phyloP scores from a whole-genome alignment of 1,139 yeast genomes.

The Debaryomycetaceae sp. region DNA sequence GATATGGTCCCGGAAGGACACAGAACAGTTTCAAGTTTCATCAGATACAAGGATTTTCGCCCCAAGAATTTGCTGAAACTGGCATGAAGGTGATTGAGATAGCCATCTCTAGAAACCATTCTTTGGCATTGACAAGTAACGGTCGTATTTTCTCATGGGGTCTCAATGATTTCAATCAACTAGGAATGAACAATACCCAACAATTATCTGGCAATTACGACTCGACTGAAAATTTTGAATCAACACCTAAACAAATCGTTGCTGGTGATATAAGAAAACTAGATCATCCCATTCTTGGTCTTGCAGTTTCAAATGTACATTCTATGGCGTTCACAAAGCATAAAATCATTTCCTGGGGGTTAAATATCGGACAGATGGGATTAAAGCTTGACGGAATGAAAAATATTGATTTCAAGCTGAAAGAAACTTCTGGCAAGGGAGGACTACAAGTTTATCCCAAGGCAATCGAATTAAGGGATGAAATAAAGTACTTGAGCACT shows the following conservation, averaged over 20 bases:
- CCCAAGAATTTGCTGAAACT: constrained; percentile 5
- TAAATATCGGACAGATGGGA: constrained; percentile 87
- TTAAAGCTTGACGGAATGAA: constrained; percentile 20
- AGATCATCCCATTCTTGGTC: constrained; percentile 38
- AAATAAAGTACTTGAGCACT: constrained; percentile 57
- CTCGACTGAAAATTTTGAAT: constrained; percentile 34
- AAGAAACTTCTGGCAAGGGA: constrained; percentile 31
- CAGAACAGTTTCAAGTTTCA: constrained; percentile 37
- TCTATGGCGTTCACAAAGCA: constrained; percentile 58
- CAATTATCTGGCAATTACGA: constrained; percentile 15
- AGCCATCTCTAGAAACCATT: constrained; percentile 64
- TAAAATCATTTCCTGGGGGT: constrained; percentile 70
- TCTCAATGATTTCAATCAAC: constrained; percentile 58
- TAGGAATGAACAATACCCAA: constrained; percentile 49
- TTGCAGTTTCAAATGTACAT: constrained; percentile 70
- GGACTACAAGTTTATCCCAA: constrained; percentile 40
- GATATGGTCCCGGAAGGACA: constrained; percentile 42
- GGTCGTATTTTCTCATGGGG: constrained; percentile 78
- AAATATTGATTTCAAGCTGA: constrained; percentile 22
- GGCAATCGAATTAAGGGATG: constrained; percentile 42
- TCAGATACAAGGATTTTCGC: constrained; percentile 24
- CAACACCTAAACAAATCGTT: constrained; percentile 47
- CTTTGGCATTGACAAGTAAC: constrained; percentile 47
- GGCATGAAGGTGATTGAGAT: constrained; percentile 30
- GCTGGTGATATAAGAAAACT: constrained; percentile 42